Evolutionary conservation across 371 early-diverging fungal genomes (phyloP).

Genomic region (Phascolomyces articulosus): DNA sequence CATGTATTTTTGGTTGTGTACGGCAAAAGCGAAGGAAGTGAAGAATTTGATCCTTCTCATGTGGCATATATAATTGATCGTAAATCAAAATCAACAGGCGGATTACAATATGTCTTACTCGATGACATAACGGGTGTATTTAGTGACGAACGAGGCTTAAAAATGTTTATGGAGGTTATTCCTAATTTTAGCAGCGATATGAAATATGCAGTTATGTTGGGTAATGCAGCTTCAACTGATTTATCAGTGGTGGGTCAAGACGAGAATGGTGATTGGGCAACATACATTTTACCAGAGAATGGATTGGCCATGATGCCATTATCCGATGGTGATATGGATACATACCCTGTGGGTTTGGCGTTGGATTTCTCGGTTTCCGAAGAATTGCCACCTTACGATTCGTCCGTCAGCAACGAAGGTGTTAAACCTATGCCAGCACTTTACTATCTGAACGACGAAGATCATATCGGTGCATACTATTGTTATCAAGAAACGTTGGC

Average conservation of each 20-base stretch:
- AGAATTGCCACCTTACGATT: constrained; percentile 39
- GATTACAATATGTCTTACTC: constrained; percentile 28
- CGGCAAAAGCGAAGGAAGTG: not conserved
- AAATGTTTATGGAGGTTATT: constrained; percentile 48
- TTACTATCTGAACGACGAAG: constrained; percentile 50
- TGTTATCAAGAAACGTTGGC: constrained; percentile 43
- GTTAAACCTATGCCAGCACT: constrained; percentile 44
- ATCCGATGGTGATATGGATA: constrained; percentile 37
- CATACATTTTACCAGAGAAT: constrained; percentile 44
- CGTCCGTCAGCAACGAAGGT: constrained; percentile 27
- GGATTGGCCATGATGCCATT: constrained; percentile 34
- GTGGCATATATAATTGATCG: constrained; percentile 6
- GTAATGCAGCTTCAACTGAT: constrained; percentile 40
- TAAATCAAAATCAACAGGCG: constrained; percentile 16
- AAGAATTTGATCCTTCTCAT: not conserved
- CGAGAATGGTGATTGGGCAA: constrained; percentile 40
- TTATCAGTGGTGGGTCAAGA: constrained; percentile 44
- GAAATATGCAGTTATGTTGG: constrained; percentile 34
- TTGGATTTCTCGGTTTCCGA: constrained; percentile 44
- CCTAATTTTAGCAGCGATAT: constrained; percentile 39
- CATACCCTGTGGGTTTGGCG: constrained; percentile 47
- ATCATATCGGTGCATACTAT: constrained; percentile 39
- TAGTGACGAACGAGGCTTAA: constrained; percentile 32
- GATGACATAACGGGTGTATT: constrained; percentile 46
- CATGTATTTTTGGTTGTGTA: constrained; percentile 26